Evolutionary conservation across 768 basidiomycete genomes (phyloP), one percentile per base, ranked within the genome.

Genomic region (Terana coerulea): DNA sequence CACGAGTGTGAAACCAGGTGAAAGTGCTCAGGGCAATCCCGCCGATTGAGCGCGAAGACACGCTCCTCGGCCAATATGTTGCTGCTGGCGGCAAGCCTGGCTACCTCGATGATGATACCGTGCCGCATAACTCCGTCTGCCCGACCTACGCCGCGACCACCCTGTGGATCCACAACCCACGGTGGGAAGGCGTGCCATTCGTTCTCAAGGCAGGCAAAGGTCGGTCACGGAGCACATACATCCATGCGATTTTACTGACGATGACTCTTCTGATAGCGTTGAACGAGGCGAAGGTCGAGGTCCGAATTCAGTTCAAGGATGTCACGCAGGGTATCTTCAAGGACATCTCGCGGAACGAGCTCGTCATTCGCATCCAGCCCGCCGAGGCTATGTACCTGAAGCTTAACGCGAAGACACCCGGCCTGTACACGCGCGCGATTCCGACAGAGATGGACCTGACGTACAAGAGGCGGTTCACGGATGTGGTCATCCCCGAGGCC

Each of bases 101-200:
- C n/a, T 98, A 99, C 69, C 83, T 97, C 52, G 95, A 99, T 57
- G 95, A 99, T 66, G 83, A 88, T 25, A 98, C 92, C 1, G 95
- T 98, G 22, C 95, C 95, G 31, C 92, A 80, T 65, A 81, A 82
- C 64, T 98, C 95, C 21, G 79, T 83, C 36, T 97, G 94, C 72
- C 95, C 97, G 6, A 99, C 95, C 4, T 99, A 85, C 63, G 95
- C 95, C 42, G 92, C 92, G 6, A 83, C 84, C 44, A 88, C 88
- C 11, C 76, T 98, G 21, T 88, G 83, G 83, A 91, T 99, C 68
- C 79, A 97, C 72, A 97, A 93, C 67, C 93, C 91, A 1, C 77
- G 97, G 54, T 99, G 95, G 95, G 95, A 98, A 68, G 95, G 95
- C 52, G 95, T 99, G 5, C 97, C 95, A 0, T 99, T 98, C 74